phyloP scores from a whole-genome alignment of 305 asterid species.

The Petunia hybrid region DNA sequence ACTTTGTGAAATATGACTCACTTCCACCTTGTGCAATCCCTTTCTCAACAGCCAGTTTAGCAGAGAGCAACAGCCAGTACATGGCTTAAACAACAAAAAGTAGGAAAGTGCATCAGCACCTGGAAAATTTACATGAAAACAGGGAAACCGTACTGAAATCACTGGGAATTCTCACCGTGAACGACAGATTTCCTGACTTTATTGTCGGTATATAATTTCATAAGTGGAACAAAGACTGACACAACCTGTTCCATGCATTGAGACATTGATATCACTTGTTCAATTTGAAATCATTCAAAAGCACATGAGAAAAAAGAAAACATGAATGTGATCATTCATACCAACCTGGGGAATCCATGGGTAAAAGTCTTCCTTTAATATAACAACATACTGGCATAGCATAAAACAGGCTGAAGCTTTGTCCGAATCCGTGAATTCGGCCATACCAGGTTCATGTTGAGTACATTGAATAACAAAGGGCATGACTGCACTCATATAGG shows the following conservation, averaged over 20 bases:
- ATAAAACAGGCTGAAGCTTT: conserved; percentile 36
- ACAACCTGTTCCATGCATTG: conserved; percentile 35
- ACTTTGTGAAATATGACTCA: too few species aligned
- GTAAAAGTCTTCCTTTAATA: conserved; percentile 30
- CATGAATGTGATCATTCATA: not conserved
- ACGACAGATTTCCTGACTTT: conserved; percentile 37
- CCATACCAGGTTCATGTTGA: conserved; percentile 94
- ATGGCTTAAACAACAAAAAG: conserved; percentile 33
- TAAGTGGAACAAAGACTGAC: conserved; percentile 35
- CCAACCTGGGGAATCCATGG: too few species aligned
- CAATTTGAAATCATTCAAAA: not conserved
- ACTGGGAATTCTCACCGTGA: conserved; percentile 20
- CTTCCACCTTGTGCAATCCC: too few species aligned
- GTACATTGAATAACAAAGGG: conserved; percentile 96
- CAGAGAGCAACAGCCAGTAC: conserved; percentile 37
- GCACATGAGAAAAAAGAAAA: not conserved
- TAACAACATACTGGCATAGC: conserved; percentile 38
- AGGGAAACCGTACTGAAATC: not conserved
- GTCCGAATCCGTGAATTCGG: conserved; percentile 46
- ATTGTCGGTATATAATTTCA: conserved; percentile 37
- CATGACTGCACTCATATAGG: conserved; percentile 95
- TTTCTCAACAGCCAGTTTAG: conserved; percentile 32
- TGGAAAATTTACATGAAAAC: not conserved
- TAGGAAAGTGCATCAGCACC: not conserved
- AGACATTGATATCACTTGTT: too few species aligned